Percentiles rank a stretch among this genome's conserved stretches.
Evolutionary conservation across 108 stramenopile genomes (phyloP).

Genomic region (Skeletonema menzelii): DNA sequence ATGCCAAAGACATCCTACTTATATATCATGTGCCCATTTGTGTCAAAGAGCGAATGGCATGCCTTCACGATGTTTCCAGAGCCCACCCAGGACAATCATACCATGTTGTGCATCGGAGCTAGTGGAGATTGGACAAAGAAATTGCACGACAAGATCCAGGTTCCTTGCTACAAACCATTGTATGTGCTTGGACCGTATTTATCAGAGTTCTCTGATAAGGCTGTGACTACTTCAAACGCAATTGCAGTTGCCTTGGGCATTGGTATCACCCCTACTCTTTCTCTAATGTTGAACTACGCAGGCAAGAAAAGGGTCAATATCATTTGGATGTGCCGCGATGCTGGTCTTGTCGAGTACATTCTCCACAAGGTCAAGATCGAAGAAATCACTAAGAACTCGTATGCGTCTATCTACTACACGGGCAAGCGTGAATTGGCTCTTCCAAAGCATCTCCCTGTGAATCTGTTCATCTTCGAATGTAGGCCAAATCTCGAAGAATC

Average conservation of each 20-base stretch:
- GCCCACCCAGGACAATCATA: neutral
- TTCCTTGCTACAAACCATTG: neutral
- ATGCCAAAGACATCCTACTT: neutral
- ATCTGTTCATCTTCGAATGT: conserved; percentile 2
- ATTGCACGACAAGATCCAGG: neutral
- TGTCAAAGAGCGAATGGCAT: conserved; percentile 3
- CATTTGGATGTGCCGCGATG: conserved; percentile 9
- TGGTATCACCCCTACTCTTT: conserved; percentile 18
- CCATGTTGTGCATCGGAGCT: neutral
- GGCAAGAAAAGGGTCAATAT: conserved; percentile 1
- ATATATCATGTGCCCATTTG: neutral
- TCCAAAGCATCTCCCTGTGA: conserved; percentile 1
- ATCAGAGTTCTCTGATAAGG: neutral
- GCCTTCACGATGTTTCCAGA: neutral
- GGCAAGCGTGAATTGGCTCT: conserved; percentile 7
- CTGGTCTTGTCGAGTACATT: conserved; percentile 4
- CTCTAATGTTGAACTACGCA: neutral
- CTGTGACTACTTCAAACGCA: neutral
- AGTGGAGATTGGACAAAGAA: neutral
- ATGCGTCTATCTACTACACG: conserved; percentile 14
- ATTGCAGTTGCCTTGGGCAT: conserved; percentile 18
- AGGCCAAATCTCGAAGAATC: conserved; percentile 11
- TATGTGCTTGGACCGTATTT: neutral
- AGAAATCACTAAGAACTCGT: neutral
- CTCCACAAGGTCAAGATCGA: neutral